Conservation (phyloP, 306 rosid genomes). For the Sicyos edulis region DNA sequence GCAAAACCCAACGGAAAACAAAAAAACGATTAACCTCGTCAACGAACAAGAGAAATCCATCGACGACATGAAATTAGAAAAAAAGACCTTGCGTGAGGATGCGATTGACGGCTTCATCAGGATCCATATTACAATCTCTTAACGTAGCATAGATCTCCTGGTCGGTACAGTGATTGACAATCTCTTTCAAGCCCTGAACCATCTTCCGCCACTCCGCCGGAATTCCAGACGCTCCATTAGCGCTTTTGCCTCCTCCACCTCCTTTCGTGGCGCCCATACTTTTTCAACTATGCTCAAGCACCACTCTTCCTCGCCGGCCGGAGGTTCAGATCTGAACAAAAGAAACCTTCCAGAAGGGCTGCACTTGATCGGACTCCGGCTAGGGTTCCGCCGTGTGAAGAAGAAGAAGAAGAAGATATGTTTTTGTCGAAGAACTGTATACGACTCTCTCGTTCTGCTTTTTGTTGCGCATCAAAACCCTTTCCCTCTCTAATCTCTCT, state of each 20-base stretch:
- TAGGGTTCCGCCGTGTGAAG: constrained; percentile 63
- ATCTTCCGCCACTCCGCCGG: constrained; percentile 82
- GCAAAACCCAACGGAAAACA: not conserved
- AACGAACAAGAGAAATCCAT: not conserved
- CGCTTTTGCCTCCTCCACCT: constrained; percentile 49
- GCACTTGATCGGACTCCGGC: constrained; percentile 15
- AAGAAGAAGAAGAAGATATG: constrained; percentile 18
- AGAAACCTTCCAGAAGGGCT: constrained; percentile 18
- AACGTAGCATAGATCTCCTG: constrained; percentile 92
- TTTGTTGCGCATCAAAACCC: constrained; percentile 32
- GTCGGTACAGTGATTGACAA: constrained; percentile 72
- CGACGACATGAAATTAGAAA: not conserved
- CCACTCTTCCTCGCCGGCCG: constrained; percentile 24
- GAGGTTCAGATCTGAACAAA: constrained; percentile 41
- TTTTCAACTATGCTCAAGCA: constrained; percentile 4
- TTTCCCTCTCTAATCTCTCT: constrained; percentile 22
- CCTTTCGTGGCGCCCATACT: constrained; percentile 62
- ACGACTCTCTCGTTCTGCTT: constrained; percentile 16
- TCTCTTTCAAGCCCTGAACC: constrained; percentile 89
- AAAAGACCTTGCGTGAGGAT: constrained; percentile 80
- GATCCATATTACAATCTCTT: constrained; percentile 99
- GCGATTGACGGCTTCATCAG: constrained; percentile 94
- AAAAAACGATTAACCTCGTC: not conserved
- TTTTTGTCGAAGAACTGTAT: constrained; percentile 10
- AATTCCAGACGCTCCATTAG: constrained; percentile 57